Evolutionary conservation across 768 basidiomycete species (phyloP).

Genomic region (Phylloporus scabripes): DNA sequence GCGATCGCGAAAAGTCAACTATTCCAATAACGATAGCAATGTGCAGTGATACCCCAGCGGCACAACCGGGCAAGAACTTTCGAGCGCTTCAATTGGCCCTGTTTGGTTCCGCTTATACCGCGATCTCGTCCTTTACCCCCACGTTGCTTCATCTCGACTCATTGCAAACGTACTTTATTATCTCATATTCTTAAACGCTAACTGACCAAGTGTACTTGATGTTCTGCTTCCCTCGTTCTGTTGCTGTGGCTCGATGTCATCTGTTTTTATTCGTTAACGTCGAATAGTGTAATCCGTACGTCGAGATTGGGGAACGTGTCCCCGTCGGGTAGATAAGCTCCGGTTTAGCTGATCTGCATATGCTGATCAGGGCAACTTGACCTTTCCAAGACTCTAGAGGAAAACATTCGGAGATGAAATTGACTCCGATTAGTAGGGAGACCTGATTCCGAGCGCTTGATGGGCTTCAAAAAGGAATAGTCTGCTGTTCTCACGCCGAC

Average conservation of each 20-base stretch:
- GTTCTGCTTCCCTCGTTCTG: constrained; percentile 4
- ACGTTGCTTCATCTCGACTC: constrained; percentile 15
- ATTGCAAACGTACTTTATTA: constrained; percentile 29
- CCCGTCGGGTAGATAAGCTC: constrained; percentile 12
- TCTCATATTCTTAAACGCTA: constrained; percentile 31
- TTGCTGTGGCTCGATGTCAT: constrained; percentile 4
- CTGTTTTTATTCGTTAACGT: constrained; percentile 8
- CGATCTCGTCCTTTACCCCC: constrained; percentile 2
- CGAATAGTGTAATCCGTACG: constrained; percentile 9
- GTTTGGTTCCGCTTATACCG: constrained; percentile 9
- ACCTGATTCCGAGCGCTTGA: no score
- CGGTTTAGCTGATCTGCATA: constrained; percentile 20
- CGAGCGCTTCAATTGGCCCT: background rate
- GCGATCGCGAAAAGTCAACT: constrained; percentile 21
- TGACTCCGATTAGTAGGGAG: constrained; percentile 22
- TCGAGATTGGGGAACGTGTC: background rate
- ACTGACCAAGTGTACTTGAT: constrained; percentile 18
- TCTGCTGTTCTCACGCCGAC: no score
- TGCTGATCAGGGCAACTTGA: constrained; percentile 23
- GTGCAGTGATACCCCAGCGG: constrained; percentile 3
- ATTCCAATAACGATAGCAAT: constrained; percentile 5
- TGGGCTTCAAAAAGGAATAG: no score
- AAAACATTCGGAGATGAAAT: background rate
- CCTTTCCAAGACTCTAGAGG: constrained; percentile 4
- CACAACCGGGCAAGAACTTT: background rate